These are phyloP conservation scores for Lupinus albus DNA, from an alignment of 306 rosid genomes.

Conservation along the genomic window DNA sequence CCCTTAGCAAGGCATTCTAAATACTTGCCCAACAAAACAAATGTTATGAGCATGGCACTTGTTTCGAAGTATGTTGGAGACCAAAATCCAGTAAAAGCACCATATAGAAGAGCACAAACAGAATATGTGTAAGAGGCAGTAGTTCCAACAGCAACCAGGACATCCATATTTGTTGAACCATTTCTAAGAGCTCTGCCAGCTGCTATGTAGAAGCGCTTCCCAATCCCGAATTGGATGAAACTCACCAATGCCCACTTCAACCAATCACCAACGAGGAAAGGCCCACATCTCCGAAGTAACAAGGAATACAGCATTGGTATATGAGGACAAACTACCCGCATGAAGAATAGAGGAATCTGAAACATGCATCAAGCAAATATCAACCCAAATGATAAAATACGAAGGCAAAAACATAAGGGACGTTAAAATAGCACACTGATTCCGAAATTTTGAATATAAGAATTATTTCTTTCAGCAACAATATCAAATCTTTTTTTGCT, in stretches of 20 bases:
- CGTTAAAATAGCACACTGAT: slow-evolving; percentile 12
- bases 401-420: slow-evolving; percentile 17
- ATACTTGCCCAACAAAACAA: slow-evolving; percentile 94
- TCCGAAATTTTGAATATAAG: slow-evolving; percentile 10
- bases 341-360: slow-evolving; percentile 83
- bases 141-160: slow-evolving; percentile 95
- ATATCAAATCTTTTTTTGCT: slow-evolving; percentile 23
- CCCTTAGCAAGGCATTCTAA: slow-evolving; percentile 98
- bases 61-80: slow-evolving; percentile 96
- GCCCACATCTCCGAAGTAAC: slow-evolving; percentile 85
- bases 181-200: slow-evolving; percentile 96
- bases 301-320: slow-evolving; percentile 77
- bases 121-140: slow-evolving; percentile 95
- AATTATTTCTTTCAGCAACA: slow-evolving; percentile 20
- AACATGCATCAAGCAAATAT: slow-evolving; percentile 41
- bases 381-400: slow-evolving; percentile 31
- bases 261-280: slow-evolving; percentile 91
- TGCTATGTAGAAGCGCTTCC: slow-evolving; percentile 92
- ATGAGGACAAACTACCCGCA: slow-evolving; percentile 85
- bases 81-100: slow-evolving; percentile 95
- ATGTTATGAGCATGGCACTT: slow-evolving; percentile 98
- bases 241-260: slow-evolving; percentile 94
- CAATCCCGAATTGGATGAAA: slow-evolving; percentile 84
- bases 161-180: slow-evolving; percentile 99
- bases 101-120: slow-evolving; percentile 91